Conservation (phyloP, 2,329 filamentous ascomycete genomes). For the Stagonosporopsis tanaceti region DNA sequence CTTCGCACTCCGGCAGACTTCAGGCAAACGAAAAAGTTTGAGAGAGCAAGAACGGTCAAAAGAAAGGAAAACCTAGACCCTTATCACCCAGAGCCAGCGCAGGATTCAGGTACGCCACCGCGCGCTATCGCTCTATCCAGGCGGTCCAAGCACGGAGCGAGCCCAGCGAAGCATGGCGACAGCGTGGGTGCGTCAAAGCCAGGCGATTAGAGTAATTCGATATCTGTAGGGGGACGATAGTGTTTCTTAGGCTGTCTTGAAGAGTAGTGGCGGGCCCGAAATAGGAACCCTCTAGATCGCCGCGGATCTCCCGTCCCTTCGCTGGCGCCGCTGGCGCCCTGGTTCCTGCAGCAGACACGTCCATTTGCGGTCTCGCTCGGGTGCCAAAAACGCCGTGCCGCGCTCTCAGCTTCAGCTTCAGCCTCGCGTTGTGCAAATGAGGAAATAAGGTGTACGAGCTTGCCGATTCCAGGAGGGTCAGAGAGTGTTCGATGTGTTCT, state of each 20-base stretch:
- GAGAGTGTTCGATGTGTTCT: not conserved
- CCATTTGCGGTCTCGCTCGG: constrained; percentile 9
- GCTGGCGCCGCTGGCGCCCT: not conserved
- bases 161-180: constrained; percentile 2
- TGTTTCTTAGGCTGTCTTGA: constrained; percentile 10
- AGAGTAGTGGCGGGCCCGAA: constrained; percentile 8
- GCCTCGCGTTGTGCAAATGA: constrained; percentile 1
- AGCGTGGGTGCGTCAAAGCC: not conserved
- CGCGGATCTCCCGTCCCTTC: constrained; percentile 7
- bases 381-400: constrained; percentile 13
- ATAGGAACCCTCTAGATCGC: constrained; percentile 13
- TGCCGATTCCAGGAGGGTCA: not conserved
- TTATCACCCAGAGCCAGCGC: constrained; percentile 13
- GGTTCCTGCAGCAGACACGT: constrained; percentile 5
- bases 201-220: constrained; percentile 7
- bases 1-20: not conserved
- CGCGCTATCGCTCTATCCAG: constrained; percentile 9
- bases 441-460: not conserved
- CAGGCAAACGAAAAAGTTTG: not conserved
- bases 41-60: constrained; percentile 2
- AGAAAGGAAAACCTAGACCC: constrained; percentile 6
- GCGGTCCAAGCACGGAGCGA: constrained; percentile 10
- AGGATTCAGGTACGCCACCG: constrained; percentile 17
- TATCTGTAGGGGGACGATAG: constrained; percentile 10
- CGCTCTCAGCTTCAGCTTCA: constrained; percentile 16